Conservation (phyloP, 2,329 filamentous ascomycete genomes). For the Aureobasidium sp. region DNA sequence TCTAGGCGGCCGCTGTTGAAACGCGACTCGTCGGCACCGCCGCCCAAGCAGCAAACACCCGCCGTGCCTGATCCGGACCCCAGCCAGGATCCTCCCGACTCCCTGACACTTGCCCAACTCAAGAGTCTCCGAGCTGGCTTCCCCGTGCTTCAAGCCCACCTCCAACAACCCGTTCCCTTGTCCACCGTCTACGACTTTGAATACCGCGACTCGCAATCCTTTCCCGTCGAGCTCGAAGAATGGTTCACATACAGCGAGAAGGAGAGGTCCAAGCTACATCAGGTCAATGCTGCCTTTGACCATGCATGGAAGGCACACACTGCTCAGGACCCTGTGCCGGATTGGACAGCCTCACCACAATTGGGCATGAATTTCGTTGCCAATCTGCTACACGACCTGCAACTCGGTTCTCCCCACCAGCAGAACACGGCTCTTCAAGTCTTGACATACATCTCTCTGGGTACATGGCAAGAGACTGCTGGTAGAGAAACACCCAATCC, state of each 20-base stretch:
- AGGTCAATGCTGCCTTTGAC: slow-evolving; percentile 70
- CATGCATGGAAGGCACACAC: slow-evolving; percentile 55
- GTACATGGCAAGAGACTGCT: slow-evolving; percentile 45
- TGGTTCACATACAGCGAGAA: slow-evolving; percentile 93
- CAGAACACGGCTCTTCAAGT: slow-evolving; percentile 36
- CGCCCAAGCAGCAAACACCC: slow-evolving; percentile 36
- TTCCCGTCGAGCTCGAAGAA: slow-evolving; percentile 88
- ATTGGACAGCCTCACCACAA: slow-evolving; percentile 59
- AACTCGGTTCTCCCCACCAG: slow-evolving; percentile 25
- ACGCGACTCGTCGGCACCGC: slow-evolving; percentile 34
- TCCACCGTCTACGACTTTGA: slow-evolving; percentile 66
- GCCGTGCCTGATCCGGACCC: slow-evolving; percentile 30
- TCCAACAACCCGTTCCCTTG: slow-evolving; percentile 21
- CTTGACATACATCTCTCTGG: slow-evolving; percentile 41
- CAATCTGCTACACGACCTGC: slow-evolving; percentile 31
- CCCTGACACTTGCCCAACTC: slow-evolving; percentile 42
- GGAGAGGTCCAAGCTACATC: slow-evolving; percentile 72
- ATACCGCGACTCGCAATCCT: slow-evolving; percentile 46
- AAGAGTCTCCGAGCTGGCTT: slow-evolving; percentile 39
- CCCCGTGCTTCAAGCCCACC: slow-evolving; percentile 32
- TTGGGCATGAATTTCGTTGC: slow-evolving; percentile 53
- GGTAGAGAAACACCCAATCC: slow-evolving; percentile 24
- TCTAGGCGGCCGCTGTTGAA: slow-evolving; percentile 32
- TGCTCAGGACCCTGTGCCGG: slow-evolving; percentile 34
- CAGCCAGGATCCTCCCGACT: slow-evolving; percentile 33